These are phyloP conservation scores for Hippophae tibetana DNA, from an alignment of 306 rosid genomes.

Conservation along the genomic window DNA sequence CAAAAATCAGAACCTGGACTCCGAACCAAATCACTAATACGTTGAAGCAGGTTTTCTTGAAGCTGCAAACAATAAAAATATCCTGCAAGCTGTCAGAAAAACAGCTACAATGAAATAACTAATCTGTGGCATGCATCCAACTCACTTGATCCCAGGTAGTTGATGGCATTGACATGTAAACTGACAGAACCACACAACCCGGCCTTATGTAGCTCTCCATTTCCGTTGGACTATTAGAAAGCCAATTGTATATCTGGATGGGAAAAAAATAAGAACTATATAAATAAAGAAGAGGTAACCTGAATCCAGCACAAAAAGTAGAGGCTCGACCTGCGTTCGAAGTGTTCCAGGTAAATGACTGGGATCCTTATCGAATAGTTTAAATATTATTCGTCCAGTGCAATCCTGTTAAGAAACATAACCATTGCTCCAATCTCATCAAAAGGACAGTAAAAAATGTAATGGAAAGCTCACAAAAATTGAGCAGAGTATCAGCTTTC, in stretches of 20 bases:
- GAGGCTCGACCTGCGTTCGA: constrained; percentile 59
- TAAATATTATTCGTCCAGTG: constrained; percentile 73
- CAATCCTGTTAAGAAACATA: constrained; percentile 48
- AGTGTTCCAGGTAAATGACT: constrained; percentile 69
- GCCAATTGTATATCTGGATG: constrained; percentile 69
- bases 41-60: constrained; percentile 62
- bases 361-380: constrained; percentile 86
- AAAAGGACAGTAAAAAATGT: neutral
- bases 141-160: constrained; percentile 79
- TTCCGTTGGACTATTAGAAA: constrained; percentile 76
- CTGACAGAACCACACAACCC: constrained; percentile 77
- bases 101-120: constrained; percentile 4
- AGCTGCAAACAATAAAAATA: constrained; percentile 37
- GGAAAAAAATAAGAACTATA: too few relatives aligned
- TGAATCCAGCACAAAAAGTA: constrained; percentile 3
- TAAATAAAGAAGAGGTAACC: neutral
- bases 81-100: constrained; percentile 27
- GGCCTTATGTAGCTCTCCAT: constrained; percentile 96
- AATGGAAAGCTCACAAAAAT: constrained; percentile 5
- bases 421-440: constrained; percentile 10
- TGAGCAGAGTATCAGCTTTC: neutral
- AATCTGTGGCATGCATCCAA: constrained; percentile 17
- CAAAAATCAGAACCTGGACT: constrained; percentile 58
- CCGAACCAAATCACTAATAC: constrained; percentile 46
- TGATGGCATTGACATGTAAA: constrained; percentile 64